These are phyloP conservation scores for Amanita rimosa DNA, from an alignment of 768 basidiomycete species.

Conservation along the genomic window DNA sequence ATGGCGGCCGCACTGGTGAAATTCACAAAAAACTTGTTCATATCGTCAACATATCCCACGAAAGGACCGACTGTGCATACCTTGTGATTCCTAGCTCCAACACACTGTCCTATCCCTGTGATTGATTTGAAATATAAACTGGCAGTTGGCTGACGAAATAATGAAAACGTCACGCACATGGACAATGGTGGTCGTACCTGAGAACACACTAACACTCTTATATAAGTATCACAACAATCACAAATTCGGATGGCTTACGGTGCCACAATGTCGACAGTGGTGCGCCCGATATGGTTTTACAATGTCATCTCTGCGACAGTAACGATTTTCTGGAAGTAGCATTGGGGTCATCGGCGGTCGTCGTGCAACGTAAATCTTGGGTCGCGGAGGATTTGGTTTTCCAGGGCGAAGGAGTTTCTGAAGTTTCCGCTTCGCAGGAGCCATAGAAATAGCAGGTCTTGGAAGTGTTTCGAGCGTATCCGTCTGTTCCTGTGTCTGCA, in stretches of 20 bases:
- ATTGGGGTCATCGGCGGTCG: conserved; percentile 27
- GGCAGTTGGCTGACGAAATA: not conserved
- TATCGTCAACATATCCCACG: not conserved
- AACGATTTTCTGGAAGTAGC: conserved; percentile 53
- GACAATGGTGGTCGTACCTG: conserved; percentile 85
- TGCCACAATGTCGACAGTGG: conserved; percentile 79
- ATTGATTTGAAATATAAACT: not conserved
- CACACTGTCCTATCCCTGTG: conserved; percentile 87
- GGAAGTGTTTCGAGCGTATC: not conserved
- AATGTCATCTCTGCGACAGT: conserved; percentile 51
- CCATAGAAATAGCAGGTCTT: not conserved
- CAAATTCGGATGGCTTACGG: conserved; percentile 25
- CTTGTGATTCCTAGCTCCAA: conserved; percentile 88
- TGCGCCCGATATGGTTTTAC: conserved; percentile 69
- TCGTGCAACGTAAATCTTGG: conserved; percentile 17
- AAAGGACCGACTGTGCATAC: conserved; percentile 19
- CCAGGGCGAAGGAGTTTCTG: conserved; percentile 1
- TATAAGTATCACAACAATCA: conserved; percentile 11
- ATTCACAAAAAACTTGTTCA: conserved; percentile 69
- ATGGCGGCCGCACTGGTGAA: conserved; percentile 56
- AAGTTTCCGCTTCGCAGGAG: not conserved
- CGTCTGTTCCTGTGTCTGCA: not conserved
- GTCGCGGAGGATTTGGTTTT: conserved; percentile 1
- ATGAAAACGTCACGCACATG: conserved; percentile 39
- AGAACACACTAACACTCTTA: conserved; percentile 49